These are phyloP conservation scores for Chenopodium quinoa DNA, from an alignment of 148 eudicot species.

Conservation along the genomic window DNA sequence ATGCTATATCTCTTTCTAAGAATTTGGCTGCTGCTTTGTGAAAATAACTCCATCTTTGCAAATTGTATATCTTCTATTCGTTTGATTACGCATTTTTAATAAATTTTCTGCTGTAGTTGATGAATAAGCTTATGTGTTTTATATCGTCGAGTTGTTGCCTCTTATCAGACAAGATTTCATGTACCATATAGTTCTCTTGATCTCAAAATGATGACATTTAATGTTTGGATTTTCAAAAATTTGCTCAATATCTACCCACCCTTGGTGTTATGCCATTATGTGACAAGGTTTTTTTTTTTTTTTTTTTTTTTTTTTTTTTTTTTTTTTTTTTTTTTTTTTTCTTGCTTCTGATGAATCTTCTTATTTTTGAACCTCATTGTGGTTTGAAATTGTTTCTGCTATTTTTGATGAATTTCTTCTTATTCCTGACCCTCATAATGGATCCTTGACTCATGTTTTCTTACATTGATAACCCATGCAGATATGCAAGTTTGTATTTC, in stretches of 20 bases:
- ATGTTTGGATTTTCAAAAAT: not conserved
- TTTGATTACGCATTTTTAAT: not conserved
- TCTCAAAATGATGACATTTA: not conserved
- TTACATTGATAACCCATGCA: slow-evolving; percentile 25
- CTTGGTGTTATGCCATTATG: not conserved
- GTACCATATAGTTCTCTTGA: not conserved
- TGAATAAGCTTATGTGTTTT: not conserved
- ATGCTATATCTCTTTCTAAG: not conserved
- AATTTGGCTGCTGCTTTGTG: not conserved
- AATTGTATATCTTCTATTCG: not conserved
- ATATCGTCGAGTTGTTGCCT: not conserved
- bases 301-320: not conserved
- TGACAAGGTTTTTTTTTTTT: not conserved
- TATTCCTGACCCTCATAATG: not conserved
- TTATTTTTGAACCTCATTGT: not conserved
- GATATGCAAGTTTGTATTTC: slow-evolving; percentile 92
- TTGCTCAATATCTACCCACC: not conserved
- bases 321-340: not conserved
- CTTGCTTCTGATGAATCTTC: not conserved
- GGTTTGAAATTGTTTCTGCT: not conserved
- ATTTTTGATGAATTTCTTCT: not conserved
- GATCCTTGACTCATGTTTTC: not conserved
- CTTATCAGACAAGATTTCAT: not conserved
- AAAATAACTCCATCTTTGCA: not conserved
- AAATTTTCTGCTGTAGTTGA: not conserved